Conservation (phyloP, 441 rosid genomes). For the Euphorbia celastroides region DNA sequence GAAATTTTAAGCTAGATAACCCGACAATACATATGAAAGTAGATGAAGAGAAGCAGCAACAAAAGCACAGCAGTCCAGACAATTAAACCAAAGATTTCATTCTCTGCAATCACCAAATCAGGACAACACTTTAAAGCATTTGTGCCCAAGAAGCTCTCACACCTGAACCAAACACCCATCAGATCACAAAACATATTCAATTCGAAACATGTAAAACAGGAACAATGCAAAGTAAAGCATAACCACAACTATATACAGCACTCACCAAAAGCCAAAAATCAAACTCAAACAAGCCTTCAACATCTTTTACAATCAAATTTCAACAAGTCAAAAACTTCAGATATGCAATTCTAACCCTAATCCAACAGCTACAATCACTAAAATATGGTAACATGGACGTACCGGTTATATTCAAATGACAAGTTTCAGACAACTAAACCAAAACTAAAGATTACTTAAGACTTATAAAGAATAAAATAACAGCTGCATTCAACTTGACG, state of each 20-base stretch:
- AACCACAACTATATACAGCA: conserved; percentile 8
- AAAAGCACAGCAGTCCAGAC: conserved; percentile 53
- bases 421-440: neutral
- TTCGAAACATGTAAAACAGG: conserved; percentile 29
- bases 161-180: conserved; percentile 91
- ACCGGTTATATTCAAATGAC: neutral
- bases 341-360: neutral
- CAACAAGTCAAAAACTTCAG: neutral
- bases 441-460: neutral
- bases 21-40: conserved; percentile 44
- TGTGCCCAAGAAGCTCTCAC: conserved; percentile 82
- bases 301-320: neutral
- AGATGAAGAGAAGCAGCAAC: conserved; percentile 59
- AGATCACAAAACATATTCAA: conserved; percentile 60
- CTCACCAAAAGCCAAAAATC: conserved; percentile 5
- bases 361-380: neutral
- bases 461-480: too few species aligned
- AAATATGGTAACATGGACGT: neutral
- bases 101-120: conserved; percentile 85
- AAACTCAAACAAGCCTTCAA: neutral
- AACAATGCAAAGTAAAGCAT: conserved; percentile 12
- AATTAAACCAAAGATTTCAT: conserved; percentile 67
- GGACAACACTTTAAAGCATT: conserved; percentile 96
- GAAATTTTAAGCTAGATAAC: conserved; percentile 17
- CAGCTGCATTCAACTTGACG: neutral